Conservation (phyloP, 768 basidiomycete genomes). For the Tylopilus sp. region DNA sequence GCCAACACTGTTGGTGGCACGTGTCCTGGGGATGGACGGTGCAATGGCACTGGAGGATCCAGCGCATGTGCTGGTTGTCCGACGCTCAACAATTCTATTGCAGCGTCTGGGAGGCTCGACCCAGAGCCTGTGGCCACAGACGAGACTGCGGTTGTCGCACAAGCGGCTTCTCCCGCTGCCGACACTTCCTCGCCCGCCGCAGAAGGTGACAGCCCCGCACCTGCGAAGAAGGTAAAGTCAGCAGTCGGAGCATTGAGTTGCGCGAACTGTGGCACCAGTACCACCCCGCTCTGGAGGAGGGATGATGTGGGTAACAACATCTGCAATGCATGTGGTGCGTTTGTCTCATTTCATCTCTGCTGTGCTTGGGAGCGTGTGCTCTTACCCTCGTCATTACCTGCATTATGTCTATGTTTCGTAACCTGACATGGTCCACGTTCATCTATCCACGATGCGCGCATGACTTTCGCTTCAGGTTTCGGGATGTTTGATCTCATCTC, state of each 20-base stretch:
- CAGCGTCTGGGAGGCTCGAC: constrained; percentile 41
- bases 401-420: constrained; percentile 17
- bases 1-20: constrained; percentile 49
- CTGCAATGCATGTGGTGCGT: constrained; percentile 91
- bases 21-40: constrained; percentile 98
- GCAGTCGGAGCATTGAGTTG: constrained; percentile 77
- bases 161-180: constrained; percentile 26
- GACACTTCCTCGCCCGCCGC: constrained; percentile 34
- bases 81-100: constrained; percentile 85
- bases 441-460: constrained; percentile 19
- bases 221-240: constrained; percentile 32
- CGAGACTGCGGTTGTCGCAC: constrained; percentile 20
- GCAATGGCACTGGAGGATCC: constrained; percentile 95
- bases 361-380: constrained; percentile 22
- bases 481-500: constrained; percentile 12
- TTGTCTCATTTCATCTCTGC: constrained; percentile 26
- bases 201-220: constrained; percentile 29
- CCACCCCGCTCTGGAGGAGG: constrained; percentile 86
- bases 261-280: constrained; percentile 85
- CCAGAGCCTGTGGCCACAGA: constrained; percentile 31
- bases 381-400: constrained; percentile 13
- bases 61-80: constrained; percentile 94
- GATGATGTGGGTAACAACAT: constrained; percentile 92
- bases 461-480: constrained; percentile 18
- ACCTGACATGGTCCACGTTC: constrained; percentile 20